Evolutionary conservation across 2,329 filamentous ascomycete species (phyloP).

Genomic region (Cercospora citrullina): DNA sequence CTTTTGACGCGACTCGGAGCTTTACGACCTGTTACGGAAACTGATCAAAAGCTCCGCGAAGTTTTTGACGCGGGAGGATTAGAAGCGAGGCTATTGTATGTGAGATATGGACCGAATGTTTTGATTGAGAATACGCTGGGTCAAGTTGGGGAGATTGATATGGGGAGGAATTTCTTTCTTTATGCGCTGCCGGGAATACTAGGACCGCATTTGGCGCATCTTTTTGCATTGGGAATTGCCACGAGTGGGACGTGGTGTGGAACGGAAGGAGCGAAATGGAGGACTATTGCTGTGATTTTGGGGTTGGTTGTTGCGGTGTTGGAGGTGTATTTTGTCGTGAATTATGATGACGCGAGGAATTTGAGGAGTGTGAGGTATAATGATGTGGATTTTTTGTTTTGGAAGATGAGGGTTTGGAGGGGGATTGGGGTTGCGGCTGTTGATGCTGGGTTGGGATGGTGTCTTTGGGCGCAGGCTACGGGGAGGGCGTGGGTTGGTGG

Average conservation of each 20-base stretch:
- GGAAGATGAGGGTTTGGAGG: slow-evolving; percentile 65
- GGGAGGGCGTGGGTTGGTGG: slow-evolving; percentile 72
- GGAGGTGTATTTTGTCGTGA: slow-evolving; percentile 66
- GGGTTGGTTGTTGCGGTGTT: slow-evolving; percentile 59
- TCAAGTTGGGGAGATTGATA: slow-evolving; percentile 46
- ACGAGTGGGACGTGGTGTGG: slow-evolving; percentile 70
- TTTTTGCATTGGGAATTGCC: slow-evolving; percentile 67
- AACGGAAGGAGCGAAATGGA: slow-evolving; percentile 65
- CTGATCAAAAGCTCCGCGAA: slow-evolving; percentile 65
- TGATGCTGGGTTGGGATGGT: slow-evolving; percentile 62
- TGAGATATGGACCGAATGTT: slow-evolving; percentile 75
- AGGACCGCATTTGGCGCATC: slow-evolving; percentile 76
- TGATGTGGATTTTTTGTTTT: slow-evolving; percentile 71
- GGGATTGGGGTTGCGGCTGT: slow-evolving; percentile 63
- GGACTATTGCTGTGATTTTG: slow-evolving; percentile 65
- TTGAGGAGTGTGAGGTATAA: slow-evolving; percentile 58
- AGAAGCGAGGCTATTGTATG: slow-evolving; percentile 75
- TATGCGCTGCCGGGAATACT: slow-evolving; percentile 76
- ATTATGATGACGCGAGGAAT: slow-evolving; percentile 67
- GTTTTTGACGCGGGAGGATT: slow-evolving; percentile 64
- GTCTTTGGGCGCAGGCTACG: slow-evolving; percentile 76
- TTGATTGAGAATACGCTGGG: slow-evolving; percentile 76
- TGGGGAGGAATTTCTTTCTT: slow-evolving; percentile 68
- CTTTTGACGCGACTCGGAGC: slow-evolving; percentile 73
- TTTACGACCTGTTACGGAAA: slow-evolving; percentile 58